Percentiles rank a stretch among this genome's conserved stretches.
Conservation (phyloP, 225 moss, liverwort and hornwort genomes). For the Pleurozium schreberi region DNA sequence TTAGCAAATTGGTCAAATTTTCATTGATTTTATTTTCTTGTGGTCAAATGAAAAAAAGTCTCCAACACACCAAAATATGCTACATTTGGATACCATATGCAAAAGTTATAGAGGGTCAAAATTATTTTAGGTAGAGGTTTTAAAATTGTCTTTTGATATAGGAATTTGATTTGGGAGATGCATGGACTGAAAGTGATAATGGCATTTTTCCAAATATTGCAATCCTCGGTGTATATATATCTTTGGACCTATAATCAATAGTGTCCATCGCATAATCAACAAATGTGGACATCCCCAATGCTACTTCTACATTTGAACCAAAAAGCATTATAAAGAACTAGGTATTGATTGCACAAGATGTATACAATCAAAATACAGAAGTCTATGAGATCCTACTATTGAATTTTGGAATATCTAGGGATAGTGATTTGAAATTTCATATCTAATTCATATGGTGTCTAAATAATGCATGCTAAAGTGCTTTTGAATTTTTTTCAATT, state of each 20-base stretch:
- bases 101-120: not conserved
- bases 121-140: not conserved
- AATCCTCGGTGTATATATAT: too few species aligned
- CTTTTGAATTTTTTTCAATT: not conserved
- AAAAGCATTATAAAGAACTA: not conserved
- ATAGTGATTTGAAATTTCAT: not conserved
- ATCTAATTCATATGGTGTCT: accelerated
- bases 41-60: not conserved
- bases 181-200: too few species aligned
- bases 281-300: too few species aligned
- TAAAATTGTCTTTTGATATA: too few species aligned
- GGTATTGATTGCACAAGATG: not conserved
- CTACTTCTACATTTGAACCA: not conserved
- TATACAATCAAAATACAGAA: too few species aligned
- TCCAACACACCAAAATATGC: accelerated
- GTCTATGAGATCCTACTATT: not conserved
- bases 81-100: not conserved
- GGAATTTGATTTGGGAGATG: not conserved
- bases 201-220: too few species aligned
- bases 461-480: not conserved
- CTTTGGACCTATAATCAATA: too few species aligned
- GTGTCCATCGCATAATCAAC: too few species aligned
- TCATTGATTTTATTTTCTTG: too few species aligned
- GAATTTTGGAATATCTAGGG: accelerated
- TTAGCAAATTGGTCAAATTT: too few species aligned